Evolutionary conservation across 768 basidiomycete genomes (phyloP), one percentile per base, ranked within the genome.

Genomic region (Leccinum subtestaceum): DNA sequence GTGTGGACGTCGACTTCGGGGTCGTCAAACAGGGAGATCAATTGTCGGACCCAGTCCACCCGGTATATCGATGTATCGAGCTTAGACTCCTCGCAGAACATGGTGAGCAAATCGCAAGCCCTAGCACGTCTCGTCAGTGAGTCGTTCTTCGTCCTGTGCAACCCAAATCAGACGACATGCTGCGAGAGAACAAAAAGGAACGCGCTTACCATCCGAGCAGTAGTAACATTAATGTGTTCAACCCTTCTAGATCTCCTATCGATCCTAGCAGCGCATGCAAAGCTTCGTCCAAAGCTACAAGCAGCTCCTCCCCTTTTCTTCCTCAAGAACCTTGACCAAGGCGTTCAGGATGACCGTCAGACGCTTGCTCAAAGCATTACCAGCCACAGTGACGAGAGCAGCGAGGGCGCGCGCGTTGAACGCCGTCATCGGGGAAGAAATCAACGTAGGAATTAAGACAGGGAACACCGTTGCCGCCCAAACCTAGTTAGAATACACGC

Each of bases 381-480:
- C 96, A 40, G 97, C 97, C 11, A 98, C 97, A 0, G 91, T 90
- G 13, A 98, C 94, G 40, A 99, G 81, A 0, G 95, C 88, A 2
- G 88, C 89, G 9, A 98, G 77, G 2, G 96, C 97, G 5, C 88
- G 86, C 17, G 91, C 93, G 68, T 98, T 98, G 86, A 98, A 98
- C 9, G 89, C 85, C 3, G 95, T 87, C 84, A 98, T 96, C 0
- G 95, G 97, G 7, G 83, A 83, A 5, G 90, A 84, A 43, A 91
- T 95, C 60, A 99, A 78, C 1, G 95, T 96, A 0, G 95, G 97
- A 58, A 99, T 93, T 56, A 98, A 79, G 19, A 98, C 91, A 0
- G 97, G 97, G 91, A 98, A 98, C 40, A 98, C 95, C 10, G 91
- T 94, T 43, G 88, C 82, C 13, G 96, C 93, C 40, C 95, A 93